These are phyloP conservation scores for Lepiota brunneoincarnata DNA, from an alignment of 768 basidiomycete genomes.

Conservation along the genomic window DNA sequence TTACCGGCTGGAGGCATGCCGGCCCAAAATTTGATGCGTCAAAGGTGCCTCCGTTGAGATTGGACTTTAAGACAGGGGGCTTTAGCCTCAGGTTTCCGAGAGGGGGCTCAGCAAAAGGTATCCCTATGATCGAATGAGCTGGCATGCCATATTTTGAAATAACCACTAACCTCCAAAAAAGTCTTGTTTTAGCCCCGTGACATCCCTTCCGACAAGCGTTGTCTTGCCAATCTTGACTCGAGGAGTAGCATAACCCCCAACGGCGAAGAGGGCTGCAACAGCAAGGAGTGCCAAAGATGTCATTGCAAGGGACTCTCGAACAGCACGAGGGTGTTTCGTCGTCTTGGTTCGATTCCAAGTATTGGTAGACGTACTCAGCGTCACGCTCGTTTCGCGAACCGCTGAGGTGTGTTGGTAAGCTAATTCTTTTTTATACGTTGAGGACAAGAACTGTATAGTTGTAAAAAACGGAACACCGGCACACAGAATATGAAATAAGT, in stretches of 20 bases:
- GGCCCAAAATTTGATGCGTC: conserved; percentile 46
- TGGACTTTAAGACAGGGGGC: conserved; percentile 44
- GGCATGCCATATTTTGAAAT: background rate
- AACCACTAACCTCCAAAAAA: conserved; percentile 42
- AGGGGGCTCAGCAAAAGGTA: conserved; percentile 56
- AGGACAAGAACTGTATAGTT: no score
- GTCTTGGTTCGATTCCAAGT: background rate
- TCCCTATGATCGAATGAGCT: conserved; percentile 28
- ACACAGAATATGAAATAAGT: no score
- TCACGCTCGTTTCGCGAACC: no score
- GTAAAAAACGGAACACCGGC: no score
- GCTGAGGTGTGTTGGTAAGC: no score
- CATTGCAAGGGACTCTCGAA: background rate
- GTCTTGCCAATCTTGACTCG: conserved; percentile 37
- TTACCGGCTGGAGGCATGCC: conserved; percentile 47
- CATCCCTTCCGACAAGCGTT: conserved; percentile 32
- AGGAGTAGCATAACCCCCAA: conserved; percentile 22
- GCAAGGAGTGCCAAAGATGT: background rate
- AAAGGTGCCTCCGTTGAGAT: conserved; percentile 28
- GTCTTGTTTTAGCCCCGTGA: conserved; percentile 33
- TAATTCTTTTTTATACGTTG: no score
- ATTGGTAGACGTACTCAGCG: no score
- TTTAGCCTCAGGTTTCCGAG: conserved; percentile 44
- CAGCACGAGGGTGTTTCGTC: background rate
- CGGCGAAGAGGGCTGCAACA: conserved; percentile 3